These are phyloP conservation scores for Danielia oregonensis DNA, from an alignment of 805 yeast genomes.

Conservation along the genomic window DNA sequence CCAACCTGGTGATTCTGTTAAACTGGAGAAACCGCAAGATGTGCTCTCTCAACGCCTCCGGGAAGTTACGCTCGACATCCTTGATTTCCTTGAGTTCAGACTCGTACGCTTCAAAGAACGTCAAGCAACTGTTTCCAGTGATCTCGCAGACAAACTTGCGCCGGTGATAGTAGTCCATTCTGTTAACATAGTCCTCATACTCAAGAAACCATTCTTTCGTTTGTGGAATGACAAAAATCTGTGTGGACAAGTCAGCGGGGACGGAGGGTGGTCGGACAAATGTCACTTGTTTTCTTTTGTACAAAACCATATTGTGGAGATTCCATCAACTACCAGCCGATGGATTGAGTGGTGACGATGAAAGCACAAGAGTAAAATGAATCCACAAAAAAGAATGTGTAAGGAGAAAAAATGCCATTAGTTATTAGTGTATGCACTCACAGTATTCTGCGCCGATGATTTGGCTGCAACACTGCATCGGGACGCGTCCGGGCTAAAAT, in stretches of 20 bases:
- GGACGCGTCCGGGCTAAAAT: neutral
- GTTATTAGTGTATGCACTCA: conserved; percentile 3
- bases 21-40: conserved; percentile 83
- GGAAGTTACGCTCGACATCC: conserved; percentile 76
- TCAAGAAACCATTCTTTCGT: conserved; percentile 85
- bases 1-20: conserved; percentile 76
- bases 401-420: neutral
- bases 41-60: conserved; percentile 89
- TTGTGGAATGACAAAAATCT: conserved; percentile 77
- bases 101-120: conserved; percentile 83
- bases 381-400: neutral
- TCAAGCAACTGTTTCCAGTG: conserved; percentile 87
- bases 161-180: conserved; percentile 69
- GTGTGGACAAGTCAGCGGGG: conserved; percentile 52
- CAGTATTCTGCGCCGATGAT: conserved; percentile 1
- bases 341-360: too few relatives aligned
- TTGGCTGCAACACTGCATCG: conserved; percentile 8
- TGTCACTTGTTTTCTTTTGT: conserved; percentile 67
- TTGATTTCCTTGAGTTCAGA: conserved; percentile 58
- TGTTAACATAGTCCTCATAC: conserved; percentile 70
- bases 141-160: conserved; percentile 92
- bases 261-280: conserved; percentile 54
- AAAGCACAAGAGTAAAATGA: neutral
- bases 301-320: conserved; percentile 58
- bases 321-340: too few relatives aligned